Conservation (phyloP, 2,329 filamentous ascomycete genomes). For the Fusarium protoensiforme region DNA sequence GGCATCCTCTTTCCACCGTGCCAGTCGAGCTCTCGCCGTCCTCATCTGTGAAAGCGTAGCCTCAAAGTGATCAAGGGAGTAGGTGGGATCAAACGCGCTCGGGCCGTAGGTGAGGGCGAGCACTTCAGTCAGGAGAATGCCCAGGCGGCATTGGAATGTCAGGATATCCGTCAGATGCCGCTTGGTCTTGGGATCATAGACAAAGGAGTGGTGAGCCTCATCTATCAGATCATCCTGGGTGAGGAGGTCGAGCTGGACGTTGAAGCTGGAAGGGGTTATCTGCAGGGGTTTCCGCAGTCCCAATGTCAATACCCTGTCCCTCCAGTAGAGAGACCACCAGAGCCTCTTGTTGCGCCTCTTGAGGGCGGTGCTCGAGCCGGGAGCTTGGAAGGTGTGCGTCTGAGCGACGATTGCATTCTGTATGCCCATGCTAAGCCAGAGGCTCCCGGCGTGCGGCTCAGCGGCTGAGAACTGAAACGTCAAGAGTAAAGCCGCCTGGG, state of each 20-base stretch:
- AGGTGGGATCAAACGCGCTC: not conserved
- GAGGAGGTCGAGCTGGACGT: not conserved
- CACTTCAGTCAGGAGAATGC: not conserved
- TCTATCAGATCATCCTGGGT: not conserved
- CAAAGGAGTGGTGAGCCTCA: not conserved
- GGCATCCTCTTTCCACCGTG: conserved; percentile 1
- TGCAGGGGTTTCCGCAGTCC: conserved; percentile 5
- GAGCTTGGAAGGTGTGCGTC: conserved; percentile 22
- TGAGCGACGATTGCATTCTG: conserved; percentile 30
- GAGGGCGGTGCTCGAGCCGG: not conserved
- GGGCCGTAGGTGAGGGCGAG: conserved; percentile 2
- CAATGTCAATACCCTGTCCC: conserved; percentile 2
- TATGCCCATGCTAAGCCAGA: conserved; percentile 26
- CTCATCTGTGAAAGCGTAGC: not conserved
- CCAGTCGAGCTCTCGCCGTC: not conserved
- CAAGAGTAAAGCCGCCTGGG: conserved; percentile 23
- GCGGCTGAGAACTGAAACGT: conserved; percentile 31
- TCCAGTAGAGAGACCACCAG: conserved; percentile 25
- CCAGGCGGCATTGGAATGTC: conserved; percentile 1
- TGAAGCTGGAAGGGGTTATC: conserved; percentile 7
- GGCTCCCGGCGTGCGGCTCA: conserved; percentile 28
- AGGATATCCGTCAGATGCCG: not conserved
- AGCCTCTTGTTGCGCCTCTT: conserved; percentile 15
- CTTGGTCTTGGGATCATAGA: conserved; percentile 5
- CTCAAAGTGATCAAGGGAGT: conserved; percentile 7